Evolutionary conservation across 768 basidiomycete genomes (phyloP).

Genomic region (Psilocybe azurescens): DNA sequence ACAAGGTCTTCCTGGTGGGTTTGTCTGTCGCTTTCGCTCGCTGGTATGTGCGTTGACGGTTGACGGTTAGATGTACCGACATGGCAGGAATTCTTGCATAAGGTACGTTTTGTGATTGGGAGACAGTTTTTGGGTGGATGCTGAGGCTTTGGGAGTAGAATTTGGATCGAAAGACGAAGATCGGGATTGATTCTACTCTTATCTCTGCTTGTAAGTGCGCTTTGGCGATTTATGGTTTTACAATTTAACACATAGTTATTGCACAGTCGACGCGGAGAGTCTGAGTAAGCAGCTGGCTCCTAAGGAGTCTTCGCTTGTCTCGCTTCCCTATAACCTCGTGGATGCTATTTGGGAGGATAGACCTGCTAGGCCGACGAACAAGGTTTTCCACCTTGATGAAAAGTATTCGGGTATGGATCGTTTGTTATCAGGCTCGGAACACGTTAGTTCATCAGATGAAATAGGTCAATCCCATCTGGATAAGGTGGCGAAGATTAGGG

Average conservation of each 20-base stretch:
- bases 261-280: conserved; percentile 65
- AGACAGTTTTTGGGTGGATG: not conserved
- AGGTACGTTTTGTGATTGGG: conserved; percentile 45
- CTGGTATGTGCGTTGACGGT: not conserved
- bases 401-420: conserved; percentile 66
- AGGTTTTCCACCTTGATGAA: conserved; percentile 70
- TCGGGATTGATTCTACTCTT: conserved; percentile 85
- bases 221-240: not conserved
- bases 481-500: conserved; percentile 73
- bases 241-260: not conserved
- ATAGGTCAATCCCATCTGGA: conserved; percentile 62
- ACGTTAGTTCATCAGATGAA: not conserved
- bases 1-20: conserved; percentile 78
- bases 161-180: conserved; percentile 60
- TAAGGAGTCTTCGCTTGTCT: conserved; percentile 65
- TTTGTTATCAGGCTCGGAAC: conserved; percentile 11
- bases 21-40: conserved; percentile 8
- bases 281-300: conserved; percentile 61
- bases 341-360: conserved; percentile 81
- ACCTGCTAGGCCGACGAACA: conserved; percentile 70
- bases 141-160: conserved; percentile 44
- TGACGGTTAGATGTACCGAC: conserved; percentile 72
- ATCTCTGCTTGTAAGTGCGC: conserved; percentile 62
- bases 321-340: conserved; percentile 74
- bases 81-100: conserved; percentile 86